phyloP scores from a whole-genome alignment of 192 early-diverging fungal genomes.

The Podila minutissima region DNA sequence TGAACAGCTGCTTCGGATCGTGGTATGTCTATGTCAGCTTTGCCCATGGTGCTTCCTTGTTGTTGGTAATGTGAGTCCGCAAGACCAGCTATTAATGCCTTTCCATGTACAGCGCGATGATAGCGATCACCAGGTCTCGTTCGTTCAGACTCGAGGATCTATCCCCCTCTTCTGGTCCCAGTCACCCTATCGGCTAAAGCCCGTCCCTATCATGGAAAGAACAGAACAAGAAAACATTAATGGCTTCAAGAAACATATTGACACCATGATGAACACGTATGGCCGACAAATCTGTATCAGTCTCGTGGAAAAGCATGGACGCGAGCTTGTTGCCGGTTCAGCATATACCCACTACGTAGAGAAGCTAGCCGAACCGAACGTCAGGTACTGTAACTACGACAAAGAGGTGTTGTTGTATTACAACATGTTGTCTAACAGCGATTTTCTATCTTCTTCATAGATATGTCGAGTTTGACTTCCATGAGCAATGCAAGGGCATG shows the following conservation, averaged over 20 bases:
- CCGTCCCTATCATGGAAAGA: constrained; percentile 67
- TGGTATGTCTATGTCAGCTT: constrained; percentile 25
- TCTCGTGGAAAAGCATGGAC: constrained; percentile 73
- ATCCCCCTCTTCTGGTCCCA: constrained; percentile 85
- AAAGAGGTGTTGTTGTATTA: neutral
- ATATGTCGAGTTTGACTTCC: constrained; percentile 96
- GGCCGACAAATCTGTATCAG: constrained; percentile 71
- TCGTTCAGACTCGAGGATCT: constrained; percentile 93
- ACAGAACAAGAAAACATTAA: constrained; percentile 59
- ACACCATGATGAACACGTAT: constrained; percentile 56
- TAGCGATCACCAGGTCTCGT: constrained; percentile 70
- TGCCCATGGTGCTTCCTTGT: neutral
- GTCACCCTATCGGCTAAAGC: constrained; percentile 74
- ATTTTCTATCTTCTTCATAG: constrained; percentile 16
- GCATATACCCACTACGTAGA: constrained; percentile 69
- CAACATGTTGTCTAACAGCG: neutral
- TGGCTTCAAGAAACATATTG: constrained; percentile 67
- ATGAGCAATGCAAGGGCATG: constrained; percentile 92
- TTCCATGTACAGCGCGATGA: constrained; percentile 39
- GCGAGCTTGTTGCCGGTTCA: constrained; percentile 70
- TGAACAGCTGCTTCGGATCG: constrained; percentile 85
- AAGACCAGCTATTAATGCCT: too few species aligned
- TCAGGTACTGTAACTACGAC: constrained; percentile 44
- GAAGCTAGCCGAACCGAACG: constrained; percentile 53
- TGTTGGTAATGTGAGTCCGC: neutral